These are phyloP conservation scores for Hibiscus syriacus DNA, from an alignment of 345 rosid genomes.

Conservation along the genomic window DNA sequence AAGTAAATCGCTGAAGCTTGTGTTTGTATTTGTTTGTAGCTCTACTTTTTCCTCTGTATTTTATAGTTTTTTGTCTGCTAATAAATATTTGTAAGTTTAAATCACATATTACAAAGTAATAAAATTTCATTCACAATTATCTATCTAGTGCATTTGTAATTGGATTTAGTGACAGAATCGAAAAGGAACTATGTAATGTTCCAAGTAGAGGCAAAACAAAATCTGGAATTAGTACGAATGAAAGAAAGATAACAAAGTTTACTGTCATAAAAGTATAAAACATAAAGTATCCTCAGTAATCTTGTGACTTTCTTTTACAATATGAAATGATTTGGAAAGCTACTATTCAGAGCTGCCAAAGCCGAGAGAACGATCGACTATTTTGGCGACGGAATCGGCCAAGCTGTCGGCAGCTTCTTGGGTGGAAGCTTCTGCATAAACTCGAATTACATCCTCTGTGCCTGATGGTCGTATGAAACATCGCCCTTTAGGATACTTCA, in stretches of 20 bases:
- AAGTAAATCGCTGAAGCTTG: neutral
- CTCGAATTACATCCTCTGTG: constrained; percentile 89
- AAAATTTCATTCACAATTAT: neutral
- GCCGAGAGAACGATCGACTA: constrained; percentile 57
- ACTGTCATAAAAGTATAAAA: neutral
- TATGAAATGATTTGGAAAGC: constrained; percentile 4
- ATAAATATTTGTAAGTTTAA: neutral
- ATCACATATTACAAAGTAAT: neutral
- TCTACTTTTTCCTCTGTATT: neutral
- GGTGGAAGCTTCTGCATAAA: constrained; percentile 86
- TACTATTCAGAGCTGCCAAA: constrained; percentile 21
- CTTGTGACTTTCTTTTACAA: neutral
- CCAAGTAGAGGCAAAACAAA: neutral
- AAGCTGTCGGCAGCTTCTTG: constrained; percentile 75
- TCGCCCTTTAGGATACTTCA: constrained; percentile 50
- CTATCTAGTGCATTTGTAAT: neutral
- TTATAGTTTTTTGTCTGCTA: neutral
- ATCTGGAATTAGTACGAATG: neutral
- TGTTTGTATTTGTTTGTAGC: neutral
- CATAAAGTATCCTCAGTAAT: neutral
- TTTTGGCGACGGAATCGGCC: constrained; percentile 57
- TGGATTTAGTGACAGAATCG: neutral
- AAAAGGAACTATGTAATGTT: neutral
- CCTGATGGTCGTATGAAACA: constrained; percentile 87
- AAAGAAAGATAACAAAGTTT: neutral